Evolutionary conservation across 2,329 filamentous ascomycete species (phyloP), one percentile per base, ranked within the genome.

Genomic region (Arthrobotrys pseudoclavata): DNA sequence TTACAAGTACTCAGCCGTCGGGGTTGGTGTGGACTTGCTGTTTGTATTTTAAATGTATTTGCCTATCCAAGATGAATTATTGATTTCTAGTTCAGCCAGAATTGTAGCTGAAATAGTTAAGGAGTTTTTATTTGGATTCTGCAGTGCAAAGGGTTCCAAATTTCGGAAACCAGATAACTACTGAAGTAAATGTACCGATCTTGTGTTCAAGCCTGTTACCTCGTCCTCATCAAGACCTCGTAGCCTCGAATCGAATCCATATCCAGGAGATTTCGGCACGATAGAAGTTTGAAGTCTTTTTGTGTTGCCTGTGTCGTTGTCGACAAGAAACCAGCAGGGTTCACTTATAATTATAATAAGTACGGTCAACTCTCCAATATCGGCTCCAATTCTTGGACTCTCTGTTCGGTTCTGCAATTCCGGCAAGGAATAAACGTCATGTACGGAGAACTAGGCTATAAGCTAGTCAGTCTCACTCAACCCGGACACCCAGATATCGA

Each of bases 391-490:
- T n/a, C 15, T 37, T 22, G 9, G n/a, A 4, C 34, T 12, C 20
- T 2, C 29, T 20, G 13, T 15, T 37, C 29, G 10, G 20, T 5
- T n/a, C 37, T 40, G 10, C 37, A 5, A 40, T 15, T n/a, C 18
- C 18, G 6, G 20, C 12, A 34, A 24, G 48, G 22, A 53, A 26
- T 55, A 53, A 57, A 29, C 52, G 29, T 29, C 52, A 97, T 97
- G 93, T 96, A 97, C 84, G 93, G 93, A 80, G 94, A 97, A 83
- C 86, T 93, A 76, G 93, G 92, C 62, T 92, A 93, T 83, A 97
- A 97, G 85, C 86, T 97, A 84, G 92, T 95, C 63, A 42, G 62
- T 42, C 22, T 40, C 26, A 52, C 22, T 40, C 26, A 52, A 62
- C n/a, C 55, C 34, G 7, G 18, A 5, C n/a, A 29, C 29, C 20